A percentile compares a stretch with the other conserved stretches of the same genome.
Evolutionary conservation across 192 early-diverging fungal genomes (phyloP).

Genomic region (Backusella liffmaniae): DNA sequence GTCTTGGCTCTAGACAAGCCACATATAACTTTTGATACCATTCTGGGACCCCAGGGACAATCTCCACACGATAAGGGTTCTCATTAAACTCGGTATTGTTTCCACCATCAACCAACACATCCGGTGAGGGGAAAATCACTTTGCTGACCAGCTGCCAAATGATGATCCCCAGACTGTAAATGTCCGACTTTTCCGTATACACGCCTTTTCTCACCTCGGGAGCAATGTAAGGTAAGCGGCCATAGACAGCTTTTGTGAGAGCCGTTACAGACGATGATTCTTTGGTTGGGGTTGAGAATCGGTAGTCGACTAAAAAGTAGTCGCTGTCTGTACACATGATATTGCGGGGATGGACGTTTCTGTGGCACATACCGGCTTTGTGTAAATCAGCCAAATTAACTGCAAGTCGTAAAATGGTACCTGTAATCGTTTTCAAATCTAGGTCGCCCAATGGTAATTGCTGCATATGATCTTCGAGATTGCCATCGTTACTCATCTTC

Average conservation of each 20-base stretch:
- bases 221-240: slow-evolving; percentile 52
- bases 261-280: slow-evolving; percentile 32
- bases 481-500: slow-evolving; percentile 34
- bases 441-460: slow-evolving; percentile 29
- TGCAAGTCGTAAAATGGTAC: slow-evolving; percentile 31
- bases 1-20: slow-evolving; percentile 26
- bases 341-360: slow-evolving; percentile 35
- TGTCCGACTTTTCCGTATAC: slow-evolving; percentile 49
- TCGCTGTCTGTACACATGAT: slow-evolving; percentile 34
- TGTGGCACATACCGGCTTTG: slow-evolving; percentile 25
- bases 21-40: slow-evolving; percentile 31
- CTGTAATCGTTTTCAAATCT: slow-evolving; percentile 36
- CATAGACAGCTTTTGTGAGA: slow-evolving; percentile 48
- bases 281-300: slow-evolving; percentile 29
- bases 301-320: slow-evolving; percentile 39
- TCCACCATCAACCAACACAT: slow-evolving; percentile 20
- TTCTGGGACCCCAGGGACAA: slow-evolving; percentile 29
- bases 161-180: slow-evolving; percentile 55
- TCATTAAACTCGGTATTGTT: background rate
- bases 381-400: slow-evolving; percentile 31
- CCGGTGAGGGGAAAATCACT: slow-evolving; percentile 32
- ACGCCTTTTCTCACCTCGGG: slow-evolving; percentile 51
- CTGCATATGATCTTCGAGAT: slow-evolving; percentile 37
- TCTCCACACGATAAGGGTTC: slow-evolving; percentile 30
- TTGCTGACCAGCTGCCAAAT: slow-evolving; percentile 50